phyloP scores from a whole-genome alignment of 768 basidiomycete genomes.

The Suillus brevipes region DNA sequence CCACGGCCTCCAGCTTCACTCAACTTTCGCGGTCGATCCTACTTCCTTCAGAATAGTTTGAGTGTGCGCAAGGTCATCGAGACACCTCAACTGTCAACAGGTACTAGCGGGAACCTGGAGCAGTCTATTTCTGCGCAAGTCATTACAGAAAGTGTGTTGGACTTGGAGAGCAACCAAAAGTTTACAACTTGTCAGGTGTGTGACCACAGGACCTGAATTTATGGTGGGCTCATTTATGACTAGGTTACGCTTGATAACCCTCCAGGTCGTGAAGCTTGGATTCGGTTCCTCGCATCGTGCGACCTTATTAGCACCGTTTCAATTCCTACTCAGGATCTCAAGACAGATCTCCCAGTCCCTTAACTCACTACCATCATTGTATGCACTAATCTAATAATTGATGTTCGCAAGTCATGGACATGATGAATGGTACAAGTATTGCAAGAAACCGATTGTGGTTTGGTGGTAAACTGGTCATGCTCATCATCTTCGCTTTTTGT shows the following conservation, averaged over 20 bases:
- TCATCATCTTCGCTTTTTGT: conserved; percentile 56
- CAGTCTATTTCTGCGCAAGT: conserved; percentile 17
- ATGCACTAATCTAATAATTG: not conserved
- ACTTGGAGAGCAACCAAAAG: conserved; percentile 55
- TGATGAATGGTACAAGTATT: not conserved
- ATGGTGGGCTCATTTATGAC: conserved; percentile 6
- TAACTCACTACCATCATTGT: not conserved
- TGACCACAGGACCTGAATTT: not conserved
- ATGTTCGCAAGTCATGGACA: not conserved
- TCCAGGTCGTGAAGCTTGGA: conserved; percentile 44
- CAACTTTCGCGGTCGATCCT: conserved; percentile 36
- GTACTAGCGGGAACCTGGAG: conserved; percentile 7
- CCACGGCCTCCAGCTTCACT: conserved; percentile 51
- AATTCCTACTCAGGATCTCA: conserved; percentile 26
- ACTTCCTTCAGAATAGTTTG: conserved; percentile 46
- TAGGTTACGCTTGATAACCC: conserved; percentile 49
- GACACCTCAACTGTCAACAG: conserved; percentile 12
- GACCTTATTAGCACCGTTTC: conserved; percentile 41
- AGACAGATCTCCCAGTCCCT: not conserved
- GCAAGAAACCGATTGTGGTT: not conserved
- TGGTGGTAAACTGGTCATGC: not conserved
- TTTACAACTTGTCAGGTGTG: conserved; percentile 56
- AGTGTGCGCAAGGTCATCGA: conserved; percentile 49
- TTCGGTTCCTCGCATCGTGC: conserved; percentile 41
- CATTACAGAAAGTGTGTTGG: conserved; percentile 49